Base-by-base conservation (phyloP, 2,329 filamentous ascomycete genomes). In the Cordyceps javanica region DNA sequence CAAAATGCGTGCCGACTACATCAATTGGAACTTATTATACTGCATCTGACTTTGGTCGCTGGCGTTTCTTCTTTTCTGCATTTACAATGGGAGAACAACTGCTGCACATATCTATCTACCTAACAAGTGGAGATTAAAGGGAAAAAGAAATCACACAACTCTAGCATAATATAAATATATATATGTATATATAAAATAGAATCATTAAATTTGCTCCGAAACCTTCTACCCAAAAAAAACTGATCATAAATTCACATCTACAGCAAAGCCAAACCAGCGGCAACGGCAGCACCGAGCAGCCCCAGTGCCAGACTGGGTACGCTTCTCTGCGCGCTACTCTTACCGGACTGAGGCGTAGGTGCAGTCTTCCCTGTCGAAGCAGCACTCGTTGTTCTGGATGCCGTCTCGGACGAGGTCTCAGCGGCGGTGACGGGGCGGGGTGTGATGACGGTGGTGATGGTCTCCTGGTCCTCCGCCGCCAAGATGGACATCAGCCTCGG, bases 1-100 rank as follows among this genome's bases (percentile, higher is more conserved):
- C 13, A 70, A 80, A 55, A 61, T 67, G 3, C 75, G 77, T 44
- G 67, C 81, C 3, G 61, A 62, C 0, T 61, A 64, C 44, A 70
- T 73, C 57, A 72, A 68, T 9, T 2, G 1, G 9, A 14, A 11
- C 16, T 2, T 23, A n/a, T n/a, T 14, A 16, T 11, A 21, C 39
- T 39, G 26, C 28, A 53, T 53, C 7, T 32, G 21, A 23, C 44
- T 21, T 30, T 7, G 19, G n/a, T 19, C 4, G 3, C 19, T 11
- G 34, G 44, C 41, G 34, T 30, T 38, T 25, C n/a, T n/a, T n/a
- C n/a, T 16, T 5, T 11, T 26, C 38, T 48, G 11, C 23, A 39
- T 46, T 38, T 55, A 48, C 41, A 48, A 7, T 2, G 14, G 30
- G 9, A n/a, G 11, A 13, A 9, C 7, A 3, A 6, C 13, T 25